phyloP scores from a whole-genome alignment of 2,329 filamentous ascomycete genomes.

The Pseudogymnoascus sp. region DNA sequence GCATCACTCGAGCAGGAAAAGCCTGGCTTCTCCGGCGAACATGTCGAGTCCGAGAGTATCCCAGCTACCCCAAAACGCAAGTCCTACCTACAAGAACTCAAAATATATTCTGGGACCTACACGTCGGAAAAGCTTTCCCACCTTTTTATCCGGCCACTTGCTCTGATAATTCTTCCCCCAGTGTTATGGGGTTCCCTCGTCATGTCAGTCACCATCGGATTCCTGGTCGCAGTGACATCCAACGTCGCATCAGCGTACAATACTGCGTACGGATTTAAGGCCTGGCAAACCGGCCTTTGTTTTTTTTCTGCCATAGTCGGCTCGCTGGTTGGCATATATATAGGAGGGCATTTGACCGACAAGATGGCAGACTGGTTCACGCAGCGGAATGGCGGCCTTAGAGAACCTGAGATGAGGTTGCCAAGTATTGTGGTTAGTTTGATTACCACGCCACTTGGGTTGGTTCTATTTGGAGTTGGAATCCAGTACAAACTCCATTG shows the following conservation, averaged over 20 bases:
- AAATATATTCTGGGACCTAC: conserved; percentile 15
- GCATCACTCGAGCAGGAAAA: background rate
- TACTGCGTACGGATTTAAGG: conserved; percentile 34
- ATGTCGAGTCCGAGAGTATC: conserved; percentile 21
- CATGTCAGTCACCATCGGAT: conserved; percentile 31
- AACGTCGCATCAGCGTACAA: conserved; percentile 40
- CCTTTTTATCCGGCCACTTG: conserved; percentile 33
- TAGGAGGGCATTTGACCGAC: conserved; percentile 16
- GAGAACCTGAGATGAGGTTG: conserved; percentile 53
- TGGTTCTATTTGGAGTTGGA: conserved; percentile 40
- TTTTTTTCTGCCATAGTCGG: conserved; percentile 18
- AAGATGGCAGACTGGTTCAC: conserved; percentile 33
- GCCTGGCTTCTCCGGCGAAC: background rate
- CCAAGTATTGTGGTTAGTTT: conserved; percentile 43
- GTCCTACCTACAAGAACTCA: conserved; percentile 14
- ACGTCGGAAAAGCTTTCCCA: conserved; percentile 30
- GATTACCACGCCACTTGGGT: conserved; percentile 38
- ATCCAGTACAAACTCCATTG: conserved; percentile 40
- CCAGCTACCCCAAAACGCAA: conserved; percentile 12
- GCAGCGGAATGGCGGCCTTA: conserved; percentile 42
- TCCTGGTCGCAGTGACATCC: conserved; percentile 42
- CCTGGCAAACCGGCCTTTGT: conserved; percentile 27
- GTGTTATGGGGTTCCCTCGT: conserved; percentile 26
- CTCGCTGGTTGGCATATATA: conserved; percentile 15
- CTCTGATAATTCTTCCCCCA: conserved; percentile 28